Base-by-base conservation (phyloP, 495 filamentous ascomycete species). In the Penicillium subrubescens region DNA sequence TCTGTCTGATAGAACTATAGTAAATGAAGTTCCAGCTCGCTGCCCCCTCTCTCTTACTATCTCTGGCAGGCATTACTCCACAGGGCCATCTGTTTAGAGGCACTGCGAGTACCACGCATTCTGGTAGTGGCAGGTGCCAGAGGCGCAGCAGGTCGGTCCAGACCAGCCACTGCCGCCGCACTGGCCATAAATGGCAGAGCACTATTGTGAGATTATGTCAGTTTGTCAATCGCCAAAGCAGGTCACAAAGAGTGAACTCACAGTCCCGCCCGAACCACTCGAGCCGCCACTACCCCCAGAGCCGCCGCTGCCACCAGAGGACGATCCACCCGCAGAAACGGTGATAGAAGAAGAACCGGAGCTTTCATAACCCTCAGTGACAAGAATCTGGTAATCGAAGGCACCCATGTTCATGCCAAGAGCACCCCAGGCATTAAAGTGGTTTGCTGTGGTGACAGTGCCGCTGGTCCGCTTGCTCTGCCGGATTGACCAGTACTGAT, bases 401-500 rank as follows among this genome's bases (percentile, higher is more conserved):
- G 73, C 71, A 0, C 85, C 85, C 11, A 88, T 69, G 21, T 72
- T 70, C 72, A 90, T 77, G 8, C 79, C 80, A 10, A 73, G 64
- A 25, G 58, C 58, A 5, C 69, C 67, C 88, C 89, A 91, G 25
- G 86, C 87, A 69, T 86, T 78, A 71, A 91, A 90, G 77, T 90
- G 88, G 69, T 85, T 86, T 43, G 73, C 70, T 3, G 74, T 80
- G 12, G 73, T 84, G 6, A 86, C 76, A 3, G 81, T 86, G 0
- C 87, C 87, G 6, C 83, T 77, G 5, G 76, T 75, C 17, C 87
- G 80, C 71, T 85, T 82, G 33, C 75, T 74, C 39, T 78, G 75
- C 14, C 87, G 83, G 44, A 89, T 81, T 27, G 83, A 84, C 83
- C 84, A 87, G 71, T 79, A 89, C 77, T 90, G 88, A 25, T 79